Base-by-base conservation (phyloP, 768 basidiomycete genomes). In the Lactarius quietus region DNA sequence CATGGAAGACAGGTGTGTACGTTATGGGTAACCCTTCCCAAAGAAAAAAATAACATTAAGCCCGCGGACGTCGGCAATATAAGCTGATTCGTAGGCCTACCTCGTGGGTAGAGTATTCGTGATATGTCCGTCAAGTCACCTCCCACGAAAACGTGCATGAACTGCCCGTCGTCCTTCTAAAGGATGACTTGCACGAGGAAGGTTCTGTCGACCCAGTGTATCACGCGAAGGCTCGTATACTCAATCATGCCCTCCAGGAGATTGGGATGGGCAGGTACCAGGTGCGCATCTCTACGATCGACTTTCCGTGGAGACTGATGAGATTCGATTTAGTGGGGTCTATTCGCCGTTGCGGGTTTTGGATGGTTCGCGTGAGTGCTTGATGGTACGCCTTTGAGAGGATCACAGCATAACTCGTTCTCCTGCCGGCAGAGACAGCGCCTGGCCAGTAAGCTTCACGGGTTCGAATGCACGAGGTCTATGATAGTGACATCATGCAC, bases 181-280 rank as follows among this genome's bases (percentile, higher is more conserved):
- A 35, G 38, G 18, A 57, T 31, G 69, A 68, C 56, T 23, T 70
- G 17, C 55, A 68, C 28, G 67, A 68, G 23, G 67, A 68, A n/a
- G 67, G 61, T 29, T 62, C 67, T 8, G 62, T 87, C 53, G 85
- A 88, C 65, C 84, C 84, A 0, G 76, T 86, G 1, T 88, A 88
- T 67, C 79, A 80, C 67, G 83, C 78, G 35, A 88, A 87, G 67
- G 83, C 84, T 1, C 74, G 76, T 8, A 76, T 87, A 10, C 73
- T 88, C 61, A 88, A 86, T 65, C 75, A 79, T 64, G 86, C 86
- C 0, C 75, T 88, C 12, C 85, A 87, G 71, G 82, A 87, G 26
- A 84, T 88, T 35, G 86, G 86, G 18, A 87, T 88, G 85, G 86
- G 87, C n/a, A 83, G 75, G 57, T 88, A 88, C 71, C 87, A 87